Base-by-base conservation (phyloP, 495 filamentous ascomycete species). In the Daldinia concentrica region DNA sequence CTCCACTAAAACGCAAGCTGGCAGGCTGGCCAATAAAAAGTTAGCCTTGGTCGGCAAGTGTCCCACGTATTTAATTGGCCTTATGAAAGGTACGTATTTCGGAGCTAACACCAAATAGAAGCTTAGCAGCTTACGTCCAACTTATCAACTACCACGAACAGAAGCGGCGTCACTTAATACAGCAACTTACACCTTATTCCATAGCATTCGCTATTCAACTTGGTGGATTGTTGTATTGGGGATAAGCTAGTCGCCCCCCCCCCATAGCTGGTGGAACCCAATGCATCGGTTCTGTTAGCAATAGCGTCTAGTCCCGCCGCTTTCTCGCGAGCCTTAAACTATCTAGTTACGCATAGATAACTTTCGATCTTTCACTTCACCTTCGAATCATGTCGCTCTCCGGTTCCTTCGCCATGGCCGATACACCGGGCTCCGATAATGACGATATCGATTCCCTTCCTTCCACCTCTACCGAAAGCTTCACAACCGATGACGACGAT, bases 371-470 rank as follows among this genome's bases (percentile, higher is more conserved):
- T 41, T n/a, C 30, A 55, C 11, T 27, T 54, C 26, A 45, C 66
- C 75, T 45, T 64, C 64, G 70, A 69, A 66, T 39, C 75, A 83
- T 77, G 76, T 81, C 81, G 58, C 62, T 79, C 48, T 80, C 82
- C 55, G 82, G 78, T 3, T 85, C 84, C 17, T 84, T 79, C 68
- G 57, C 82, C 54, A 73, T 86, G 3, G 75, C 80, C 72, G 81
- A 84, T 74, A 69, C 69, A 63, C 66, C 79, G 9, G 74, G 78
- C 17, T 78, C 80, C 67, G 85, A 86, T 60, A 83, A 87, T 55
- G 90, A 93, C 67, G 92, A 94, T 4, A 77, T 94, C 75, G 91
- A 92, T 68, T 95, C 92, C 14, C 86, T 96, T 3, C 91, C 93
- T 37, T 94, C 92, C 52, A 86, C 89, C 64, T 86, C 89, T 37